Evolutionary conservation across 1,284 basidiomycete species (phyloP).

Genomic region (Farysia itapuensis): DNA sequence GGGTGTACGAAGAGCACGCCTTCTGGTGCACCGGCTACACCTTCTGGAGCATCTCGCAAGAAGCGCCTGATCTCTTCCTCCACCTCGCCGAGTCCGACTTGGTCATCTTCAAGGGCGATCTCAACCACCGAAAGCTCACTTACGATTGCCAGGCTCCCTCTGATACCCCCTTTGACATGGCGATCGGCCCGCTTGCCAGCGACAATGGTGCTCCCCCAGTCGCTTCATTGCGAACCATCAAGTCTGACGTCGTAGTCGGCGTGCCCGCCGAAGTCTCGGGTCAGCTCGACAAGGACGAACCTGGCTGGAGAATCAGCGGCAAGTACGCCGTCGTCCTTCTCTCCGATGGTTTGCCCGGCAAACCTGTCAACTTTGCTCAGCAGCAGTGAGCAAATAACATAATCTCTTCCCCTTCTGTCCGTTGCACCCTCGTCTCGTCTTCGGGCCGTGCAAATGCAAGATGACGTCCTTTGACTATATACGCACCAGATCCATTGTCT

Average conservation of each 20-base stretch:
- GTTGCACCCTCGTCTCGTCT: too few relatives aligned
- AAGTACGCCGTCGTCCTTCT: conserved; percentile 67
- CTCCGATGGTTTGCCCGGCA: conserved; percentile 41
- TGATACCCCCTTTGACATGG: conserved; percentile 83
- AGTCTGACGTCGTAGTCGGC: conserved; percentile 73
- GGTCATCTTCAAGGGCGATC: conserved; percentile 90
- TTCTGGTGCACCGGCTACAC: conserved; percentile 60
- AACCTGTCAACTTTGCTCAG: conserved; percentile 31
- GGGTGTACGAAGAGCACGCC: conserved; percentile 94
- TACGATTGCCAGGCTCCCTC: conserved; percentile 70
- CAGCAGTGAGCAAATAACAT: conserved; percentile 9
- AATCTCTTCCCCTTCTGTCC: too few relatives aligned
- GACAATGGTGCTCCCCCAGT: conserved; percentile 85
- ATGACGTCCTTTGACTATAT: too few relatives aligned
- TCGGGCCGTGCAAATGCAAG: too few relatives aligned
- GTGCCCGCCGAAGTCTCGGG: conserved; percentile 70
- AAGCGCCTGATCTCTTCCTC: conserved; percentile 77
- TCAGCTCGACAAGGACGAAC: conserved; percentile 69
- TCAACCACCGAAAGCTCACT: conserved; percentile 82
- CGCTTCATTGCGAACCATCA: conserved; percentile 55
- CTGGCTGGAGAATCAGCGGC: conserved; percentile 79
- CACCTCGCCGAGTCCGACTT: conserved; percentile 86
- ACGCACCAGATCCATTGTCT: too few relatives aligned
- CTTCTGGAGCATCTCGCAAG: conserved; percentile 81
- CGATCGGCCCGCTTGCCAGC: conserved; percentile 90